Evolutionary conservation across 75 land plant species (phyloP).

Genomic region (Selaginella tamariscina): DNA sequence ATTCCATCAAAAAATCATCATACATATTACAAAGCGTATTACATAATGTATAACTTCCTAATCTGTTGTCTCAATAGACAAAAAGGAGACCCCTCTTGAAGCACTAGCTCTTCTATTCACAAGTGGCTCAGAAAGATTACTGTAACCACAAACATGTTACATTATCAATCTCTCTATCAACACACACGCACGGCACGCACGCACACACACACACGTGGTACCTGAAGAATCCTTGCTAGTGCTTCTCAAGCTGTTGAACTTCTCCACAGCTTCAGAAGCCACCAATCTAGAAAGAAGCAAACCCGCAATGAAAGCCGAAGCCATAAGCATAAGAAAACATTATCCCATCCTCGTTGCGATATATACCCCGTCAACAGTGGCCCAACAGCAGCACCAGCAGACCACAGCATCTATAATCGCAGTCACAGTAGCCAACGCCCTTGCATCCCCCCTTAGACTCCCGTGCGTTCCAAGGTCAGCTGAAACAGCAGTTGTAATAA

Average conservation of each 20-base stretch:
- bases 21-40: too few relatives aligned
- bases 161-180: too few relatives aligned
- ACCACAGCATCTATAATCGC: conserved; percentile 29
- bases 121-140: too few relatives aligned
- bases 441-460: conserved; percentile 20
- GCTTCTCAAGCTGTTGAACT: not conserved
- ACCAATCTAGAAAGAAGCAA: not conserved
- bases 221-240: not conserved
- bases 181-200: too few relatives aligned
- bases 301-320: not conserved
- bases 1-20: too few relatives aligned
- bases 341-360: conserved; percentile 43
- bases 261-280: not conserved
- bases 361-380: conserved; percentile 22
- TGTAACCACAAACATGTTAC: too few relatives aligned
- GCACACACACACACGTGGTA: too few relatives aligned
- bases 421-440: conserved; percentile 25
- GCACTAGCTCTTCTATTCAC: too few relatives aligned
- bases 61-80: too few relatives aligned
- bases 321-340: conserved; percentile 28
- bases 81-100: too few relatives aligned
- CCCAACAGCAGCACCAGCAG: conserved; percentile 25
- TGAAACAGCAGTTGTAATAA: conserved; percentile 25
- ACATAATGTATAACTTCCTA: too few relatives aligned
- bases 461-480: conserved; percentile 24